These are phyloP conservation scores for Podaxis sp. DNA, from an alignment of 768 basidiomycete genomes.

Conservation along the genomic window DNA sequence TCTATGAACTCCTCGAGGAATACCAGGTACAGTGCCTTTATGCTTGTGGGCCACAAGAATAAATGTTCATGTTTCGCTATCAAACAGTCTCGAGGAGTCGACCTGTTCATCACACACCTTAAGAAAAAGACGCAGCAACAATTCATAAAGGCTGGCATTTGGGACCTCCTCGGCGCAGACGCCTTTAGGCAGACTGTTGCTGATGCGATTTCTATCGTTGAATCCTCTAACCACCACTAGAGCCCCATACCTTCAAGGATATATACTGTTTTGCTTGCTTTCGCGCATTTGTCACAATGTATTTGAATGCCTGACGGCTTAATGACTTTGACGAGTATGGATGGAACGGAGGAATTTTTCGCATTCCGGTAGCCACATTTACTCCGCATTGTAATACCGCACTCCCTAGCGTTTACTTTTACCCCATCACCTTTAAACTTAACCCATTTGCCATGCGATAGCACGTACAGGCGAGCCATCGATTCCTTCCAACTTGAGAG, in stretches of 20 bases:
- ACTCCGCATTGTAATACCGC: not conserved
- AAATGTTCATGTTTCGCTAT: not conserved
- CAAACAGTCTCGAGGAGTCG: slow-evolving; percentile 47
- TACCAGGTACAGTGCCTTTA: slow-evolving; percentile 55
- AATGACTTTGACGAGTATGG: not conserved
- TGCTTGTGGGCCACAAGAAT: not conserved
- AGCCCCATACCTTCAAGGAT: not conserved
- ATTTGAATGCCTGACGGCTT: not conserved
- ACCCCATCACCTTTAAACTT: not conserved
- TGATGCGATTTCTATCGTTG: slow-evolving; percentile 48
- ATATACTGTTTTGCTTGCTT: not conserved
- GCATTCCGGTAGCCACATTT: not conserved
- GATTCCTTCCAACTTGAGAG: slow-evolving; percentile 53
- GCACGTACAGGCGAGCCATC: slow-evolving; percentile 78
- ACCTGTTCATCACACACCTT: slow-evolving; percentile 53
- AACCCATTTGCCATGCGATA: slow-evolving; percentile 43
- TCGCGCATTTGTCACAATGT: not conserved
- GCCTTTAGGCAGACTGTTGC: slow-evolving; percentile 51
- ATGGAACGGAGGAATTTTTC: not conserved
- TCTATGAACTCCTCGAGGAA: slow-evolving; percentile 74
- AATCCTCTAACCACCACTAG: slow-evolving; percentile 17
- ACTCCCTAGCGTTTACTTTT: not conserved
- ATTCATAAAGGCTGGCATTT: slow-evolving; percentile 52
- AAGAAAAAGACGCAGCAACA: slow-evolving; percentile 36
- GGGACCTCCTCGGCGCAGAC: slow-evolving; percentile 46